These are phyloP conservation scores for Laguncularia racemosa DNA, from an alignment of 345 rosid species.

Conservation along the genomic window DNA sequence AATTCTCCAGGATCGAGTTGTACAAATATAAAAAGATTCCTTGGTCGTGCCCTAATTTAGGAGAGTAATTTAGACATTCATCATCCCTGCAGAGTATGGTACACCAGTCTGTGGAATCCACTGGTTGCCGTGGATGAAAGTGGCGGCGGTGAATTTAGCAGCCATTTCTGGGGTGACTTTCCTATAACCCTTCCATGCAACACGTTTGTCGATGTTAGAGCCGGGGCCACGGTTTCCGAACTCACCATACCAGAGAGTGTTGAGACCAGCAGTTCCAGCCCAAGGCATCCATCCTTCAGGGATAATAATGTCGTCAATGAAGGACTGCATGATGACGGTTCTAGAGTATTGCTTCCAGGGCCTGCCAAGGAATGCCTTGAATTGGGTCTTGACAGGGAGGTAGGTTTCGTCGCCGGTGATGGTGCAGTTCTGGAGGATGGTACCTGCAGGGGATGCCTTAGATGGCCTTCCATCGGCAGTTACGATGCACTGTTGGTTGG, in stretches of 20 bases:
- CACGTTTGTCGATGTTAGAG: constrained; percentile 28
- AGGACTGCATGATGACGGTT: constrained; percentile 56
- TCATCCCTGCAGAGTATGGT: constrained; percentile 32
- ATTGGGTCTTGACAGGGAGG: constrained; percentile 17
- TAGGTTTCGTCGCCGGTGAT: constrained; percentile 37
- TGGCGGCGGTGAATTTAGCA: constrained; percentile 22
- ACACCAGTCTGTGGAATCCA: constrained; percentile 44
- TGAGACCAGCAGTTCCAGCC: constrained; percentile 32
- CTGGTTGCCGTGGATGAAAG: constrained; percentile 26
- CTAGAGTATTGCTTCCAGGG: constrained; percentile 58
- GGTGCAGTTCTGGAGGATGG: constrained; percentile 67
- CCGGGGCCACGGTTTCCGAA: constrained; percentile 67
- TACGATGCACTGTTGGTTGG: constrained; percentile 39
- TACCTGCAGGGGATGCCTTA: constrained; percentile 32
- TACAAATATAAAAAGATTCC: too few relatives aligned
- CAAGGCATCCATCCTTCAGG: constrained; percentile 70
- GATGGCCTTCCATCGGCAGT: constrained; percentile 58
- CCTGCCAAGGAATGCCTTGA: constrained; percentile 56
- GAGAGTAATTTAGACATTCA: constrained; percentile 6
- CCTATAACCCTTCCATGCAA: constrained; percentile 59
- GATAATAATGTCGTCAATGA: constrained; percentile 44
- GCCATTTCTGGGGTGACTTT: constrained; percentile 20
- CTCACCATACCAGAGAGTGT: constrained; percentile 53
- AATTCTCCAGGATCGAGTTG: too few relatives aligned
- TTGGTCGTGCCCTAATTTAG: neutral